phyloP scores from a whole-genome alignment of 768 basidiomycete genomes.

The Piloderma croceum region DNA sequence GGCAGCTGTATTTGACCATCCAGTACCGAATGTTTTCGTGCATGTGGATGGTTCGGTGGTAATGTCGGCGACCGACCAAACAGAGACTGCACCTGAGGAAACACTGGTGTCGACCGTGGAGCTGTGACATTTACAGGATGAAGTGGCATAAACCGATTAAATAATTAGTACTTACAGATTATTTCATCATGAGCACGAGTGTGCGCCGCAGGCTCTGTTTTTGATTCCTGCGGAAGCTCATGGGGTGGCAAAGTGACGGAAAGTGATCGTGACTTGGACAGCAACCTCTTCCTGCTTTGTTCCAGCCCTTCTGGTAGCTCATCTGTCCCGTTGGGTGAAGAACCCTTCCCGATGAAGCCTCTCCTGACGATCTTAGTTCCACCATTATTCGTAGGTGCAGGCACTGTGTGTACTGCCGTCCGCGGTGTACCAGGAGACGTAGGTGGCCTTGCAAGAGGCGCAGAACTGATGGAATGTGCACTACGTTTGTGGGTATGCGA shows the following conservation, averaged over 20 bases:
- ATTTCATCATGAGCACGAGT: too few species aligned
- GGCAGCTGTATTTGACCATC: slow-evolving; percentile 41
- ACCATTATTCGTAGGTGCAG: slow-evolving; percentile 17
- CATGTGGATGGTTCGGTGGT: slow-evolving; percentile 65
- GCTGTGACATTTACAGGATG: too few species aligned
- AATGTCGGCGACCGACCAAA: slow-evolving; percentile 50
- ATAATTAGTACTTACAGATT: too few species aligned
- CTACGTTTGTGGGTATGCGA: slow-evolving; percentile 56
- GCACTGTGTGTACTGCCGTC: slow-evolving; percentile 32
- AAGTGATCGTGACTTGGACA: slow-evolving; percentile 64
- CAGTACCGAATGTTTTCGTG: slow-evolving; percentile 64
- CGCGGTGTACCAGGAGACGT: slow-evolving; percentile 69
- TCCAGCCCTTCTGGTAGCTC: slow-evolving; percentile 46
- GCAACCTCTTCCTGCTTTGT: slow-evolving; percentile 46
- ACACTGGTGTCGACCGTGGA: slow-evolving; percentile 17
- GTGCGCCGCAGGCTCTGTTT: slow-evolving; percentile 24
- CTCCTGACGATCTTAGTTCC: slow-evolving; percentile 38
- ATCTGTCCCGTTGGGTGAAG: slow-evolving; percentile 23
- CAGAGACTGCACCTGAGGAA: slow-evolving; percentile 46
- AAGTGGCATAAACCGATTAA: too few species aligned
- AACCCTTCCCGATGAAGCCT: slow-evolving; percentile 49
- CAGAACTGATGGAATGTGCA: slow-evolving; percentile 78
- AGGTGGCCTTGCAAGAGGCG: slow-evolving; percentile 73
- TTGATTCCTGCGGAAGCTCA: slow-evolving; percentile 29
- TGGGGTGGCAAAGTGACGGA: slow-evolving; percentile 50